Base-by-base conservation (phyloP, 495 filamentous ascomycete species). In the Hypoxylon fuscum region DNA sequence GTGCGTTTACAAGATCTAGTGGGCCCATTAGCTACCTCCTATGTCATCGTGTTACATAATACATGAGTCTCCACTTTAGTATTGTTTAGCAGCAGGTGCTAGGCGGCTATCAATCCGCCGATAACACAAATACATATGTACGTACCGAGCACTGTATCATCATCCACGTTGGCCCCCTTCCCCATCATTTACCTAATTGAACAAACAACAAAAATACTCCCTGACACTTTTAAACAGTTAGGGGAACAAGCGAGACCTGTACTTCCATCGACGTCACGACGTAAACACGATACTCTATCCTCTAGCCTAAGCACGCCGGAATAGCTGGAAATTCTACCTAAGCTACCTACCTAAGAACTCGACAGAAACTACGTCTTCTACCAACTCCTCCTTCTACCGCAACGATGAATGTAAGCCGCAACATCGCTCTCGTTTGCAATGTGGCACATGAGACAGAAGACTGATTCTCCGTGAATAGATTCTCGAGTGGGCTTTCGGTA, bases 401-500 rank as follows among this genome's bases (percentile, higher is more conserved):
- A 41, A 42, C 25, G 20, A 77, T 79, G 74, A 78, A 78, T 68
- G 73, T 77, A 49, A 68, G 69, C 38, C 35, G 31, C 34, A 53
- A 27, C 45, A 47, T n/a, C 35, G 23, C 17, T 15, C 29, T 5
- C 32, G 7, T 10, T 15, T 46, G 12, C 11, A 2, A 17, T 14
- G 8, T 43, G 18, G 27, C 15, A 20, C 37, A 40, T 11, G 10
- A 42, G 29, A n/a, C 17, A 41, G 49, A 38, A 45, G 29, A 52
- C 66, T 70, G 35, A 78, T 59, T 17, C 46, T 61, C 55, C 47
- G 27, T 32, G 17, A 22, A 6, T 49, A 97, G 92, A 88, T 97
- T 78, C 81, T 98, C 50, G 94, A 97, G 86, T 97, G 94, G 94
- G 95, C 95, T 25, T 97, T 98, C 74, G 94, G 94, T 62, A 96